A percentile compares a stretch with the other conserved stretches of the same genome.
Evolutionary conservation across 805 yeast species (phyloP).

Genomic region (Millerozyma acaciae): DNA sequence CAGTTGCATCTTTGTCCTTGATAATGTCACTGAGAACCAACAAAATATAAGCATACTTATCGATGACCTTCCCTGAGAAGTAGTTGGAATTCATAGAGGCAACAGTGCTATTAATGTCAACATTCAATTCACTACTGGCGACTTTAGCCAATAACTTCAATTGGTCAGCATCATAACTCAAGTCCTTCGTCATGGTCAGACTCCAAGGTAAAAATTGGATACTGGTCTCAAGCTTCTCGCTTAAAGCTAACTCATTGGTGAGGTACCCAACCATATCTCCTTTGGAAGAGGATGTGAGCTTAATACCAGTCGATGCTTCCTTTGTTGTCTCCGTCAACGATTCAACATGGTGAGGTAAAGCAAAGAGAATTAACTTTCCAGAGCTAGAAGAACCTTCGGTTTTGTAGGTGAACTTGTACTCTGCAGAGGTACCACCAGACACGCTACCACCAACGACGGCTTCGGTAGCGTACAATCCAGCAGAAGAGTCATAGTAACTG

Average conservation of each 20-base stretch:
- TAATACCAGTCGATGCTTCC: slow-evolving; percentile 36
- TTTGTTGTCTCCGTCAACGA: slow-evolving; percentile 28
- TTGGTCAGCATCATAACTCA: slow-evolving; percentile 42
- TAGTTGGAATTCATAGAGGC: slow-evolving; percentile 41
- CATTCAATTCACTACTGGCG: slow-evolving; percentile 45
- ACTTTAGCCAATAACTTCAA: slow-evolving; percentile 39
- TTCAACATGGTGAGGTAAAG: slow-evolving; percentile 51
- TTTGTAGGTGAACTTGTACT: slow-evolving; percentile 46
- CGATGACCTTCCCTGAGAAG: slow-evolving; percentile 50
- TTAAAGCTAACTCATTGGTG: slow-evolving; percentile 33
- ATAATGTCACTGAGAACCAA: slow-evolving; percentile 48
- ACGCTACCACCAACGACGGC: slow-evolving; percentile 47
- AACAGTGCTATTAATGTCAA: slow-evolving; percentile 43
- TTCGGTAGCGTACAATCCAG: slow-evolving; percentile 61
- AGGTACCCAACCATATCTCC: slow-evolving; percentile 48
- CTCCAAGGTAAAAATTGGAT: slow-evolving; percentile 47
- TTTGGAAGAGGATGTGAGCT: slow-evolving; percentile 45
- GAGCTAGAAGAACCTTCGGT: slow-evolving; percentile 48
- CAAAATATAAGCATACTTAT: slow-evolving; percentile 55
- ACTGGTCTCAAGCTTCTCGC: slow-evolving; percentile 36
- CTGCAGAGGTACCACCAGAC: slow-evolving; percentile 41
- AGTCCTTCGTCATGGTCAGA: slow-evolving; percentile 22
- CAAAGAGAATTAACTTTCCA: slow-evolving; percentile 45
- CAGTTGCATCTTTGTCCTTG: slow-evolving; percentile 37
- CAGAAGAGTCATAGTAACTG: slow-evolving; percentile 55